Conservation (phyloP, 768 basidiomycete genomes). For the Boletus barrowsii region DNA sequence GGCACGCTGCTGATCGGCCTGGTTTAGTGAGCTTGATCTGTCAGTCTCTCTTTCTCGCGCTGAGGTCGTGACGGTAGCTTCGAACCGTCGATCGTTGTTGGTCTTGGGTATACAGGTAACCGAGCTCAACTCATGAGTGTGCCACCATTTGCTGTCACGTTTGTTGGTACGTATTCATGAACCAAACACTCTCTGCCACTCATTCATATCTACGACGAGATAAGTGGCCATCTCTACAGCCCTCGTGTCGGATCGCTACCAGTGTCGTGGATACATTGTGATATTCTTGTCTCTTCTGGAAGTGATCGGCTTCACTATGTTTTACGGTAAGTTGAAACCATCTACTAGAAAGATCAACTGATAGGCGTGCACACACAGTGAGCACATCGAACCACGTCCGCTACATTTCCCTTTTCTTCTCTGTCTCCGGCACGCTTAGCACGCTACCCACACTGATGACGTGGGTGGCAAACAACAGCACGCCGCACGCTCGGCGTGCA, state of each 20-base stretch:
- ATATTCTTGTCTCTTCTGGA: conserved; percentile 44
- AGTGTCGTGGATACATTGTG: conserved; percentile 45
- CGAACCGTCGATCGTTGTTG: conserved; percentile 59
- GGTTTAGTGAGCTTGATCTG: conserved; percentile 20
- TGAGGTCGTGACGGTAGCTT: conserved; percentile 49
- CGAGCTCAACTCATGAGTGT: conserved; percentile 63
- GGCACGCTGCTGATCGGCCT: conserved; percentile 19
- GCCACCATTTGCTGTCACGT: conserved; percentile 50
- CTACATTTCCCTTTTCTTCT: conserved; percentile 58
- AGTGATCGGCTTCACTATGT: conserved; percentile 54
- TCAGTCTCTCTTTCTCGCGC: conserved; percentile 26
- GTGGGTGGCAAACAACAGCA: conserved; percentile 2
- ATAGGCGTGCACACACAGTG: conserved; percentile 3
- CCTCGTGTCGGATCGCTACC: conserved; percentile 52
- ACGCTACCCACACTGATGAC: background rate
- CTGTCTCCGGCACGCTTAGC: conserved; percentile 47
- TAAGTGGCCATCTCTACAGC: conserved; percentile 28
- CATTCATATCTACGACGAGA: background rate
- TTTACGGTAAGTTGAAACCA: conserved; percentile 39
- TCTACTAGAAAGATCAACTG: background rate
- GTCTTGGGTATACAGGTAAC: conserved; percentile 53
- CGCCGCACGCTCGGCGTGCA: background rate
- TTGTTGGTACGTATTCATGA: conserved; percentile 38
- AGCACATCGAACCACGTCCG: conserved; percentile 37
- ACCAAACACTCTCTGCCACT: background rate